Conservation (phyloP, 257 asterid genomes). For the Solanum megistacrolobum region DNA sequence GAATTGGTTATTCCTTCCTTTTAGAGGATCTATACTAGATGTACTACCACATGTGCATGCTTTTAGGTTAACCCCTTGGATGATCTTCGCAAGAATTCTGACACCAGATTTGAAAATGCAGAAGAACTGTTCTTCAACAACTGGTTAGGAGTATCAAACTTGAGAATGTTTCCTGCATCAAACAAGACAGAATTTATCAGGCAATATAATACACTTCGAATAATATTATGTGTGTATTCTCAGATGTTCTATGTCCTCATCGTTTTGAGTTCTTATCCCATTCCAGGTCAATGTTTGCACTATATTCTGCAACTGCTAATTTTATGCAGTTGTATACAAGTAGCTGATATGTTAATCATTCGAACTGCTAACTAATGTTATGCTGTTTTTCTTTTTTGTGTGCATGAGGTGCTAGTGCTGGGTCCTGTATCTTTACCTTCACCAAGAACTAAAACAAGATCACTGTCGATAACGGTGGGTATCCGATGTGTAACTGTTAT, state of each 20-base stretch:
- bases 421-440: slow-evolving; percentile 33
- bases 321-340: background rate
- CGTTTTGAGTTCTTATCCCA: background rate
- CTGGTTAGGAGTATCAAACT: slow-evolving; percentile 52
- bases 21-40: background rate
- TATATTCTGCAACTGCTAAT: background rate
- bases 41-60: background rate
- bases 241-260: background rate
- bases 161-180: slow-evolving; percentile 49
- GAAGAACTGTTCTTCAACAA: slow-evolving; percentile 42
- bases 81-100: slow-evolving; percentile 57
- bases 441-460: slow-evolving; percentile 62
- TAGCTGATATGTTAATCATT: no score
- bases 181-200: background rate
- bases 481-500: slow-evolving; percentile 73
- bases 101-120: slow-evolving; percentile 56
- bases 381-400: background rate
- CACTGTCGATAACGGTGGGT: slow-evolving; percentile 74
- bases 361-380: no score
- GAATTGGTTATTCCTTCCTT: background rate
- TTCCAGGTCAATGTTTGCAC: background rate
- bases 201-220: background rate
- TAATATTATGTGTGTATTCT: background rate
- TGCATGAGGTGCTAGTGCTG: background rate
- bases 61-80: background rate